Evolutionary conservation across 768 basidiomycete genomes (phyloP).

Genomic region (Dacryopinax primogenitus): DNA sequence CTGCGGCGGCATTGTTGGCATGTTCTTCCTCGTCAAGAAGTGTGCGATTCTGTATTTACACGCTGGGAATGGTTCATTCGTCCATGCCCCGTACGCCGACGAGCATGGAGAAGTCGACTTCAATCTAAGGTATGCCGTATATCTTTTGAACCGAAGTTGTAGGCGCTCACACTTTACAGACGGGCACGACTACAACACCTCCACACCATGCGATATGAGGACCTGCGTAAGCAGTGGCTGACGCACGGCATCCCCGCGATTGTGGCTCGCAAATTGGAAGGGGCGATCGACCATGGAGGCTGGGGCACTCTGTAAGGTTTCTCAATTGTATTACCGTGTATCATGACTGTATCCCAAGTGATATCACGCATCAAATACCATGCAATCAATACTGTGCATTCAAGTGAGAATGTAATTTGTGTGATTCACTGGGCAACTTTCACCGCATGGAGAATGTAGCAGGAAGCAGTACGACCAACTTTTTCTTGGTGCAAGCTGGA

Average conservation of each 20-base stretch:
- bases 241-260: constrained; percentile 79
- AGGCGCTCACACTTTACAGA: constrained; percentile 30
- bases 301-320: constrained; percentile 65
- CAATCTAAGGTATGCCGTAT: constrained; percentile 60
- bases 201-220: constrained; percentile 77
- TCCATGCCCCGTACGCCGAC: constrained; percentile 81
- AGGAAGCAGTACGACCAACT: no score
- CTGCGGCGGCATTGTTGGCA: constrained; percentile 76
- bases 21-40: constrained; percentile 85
- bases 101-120: constrained; percentile 87
- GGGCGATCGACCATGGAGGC: constrained; percentile 77
- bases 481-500: no score
- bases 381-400: neutral
- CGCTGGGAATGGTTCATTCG: constrained; percentile 78
- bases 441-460: no score
- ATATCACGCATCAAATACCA: neutral
- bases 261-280: constrained; percentile 79
- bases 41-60: constrained; percentile 84
- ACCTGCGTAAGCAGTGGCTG: constrained; percentile 82
- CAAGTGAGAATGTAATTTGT: no score
- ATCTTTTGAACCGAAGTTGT: neutral
- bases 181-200: constrained; percentile 81
- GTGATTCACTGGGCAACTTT: no score
- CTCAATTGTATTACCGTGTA: neutral
- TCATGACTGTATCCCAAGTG: neutral